A percentile compares a stretch with the other conserved stretches of the same genome.
phyloP scores from a whole-genome alignment of 2,329 filamentous ascomycete species.

The Alternaria atra region DNA sequence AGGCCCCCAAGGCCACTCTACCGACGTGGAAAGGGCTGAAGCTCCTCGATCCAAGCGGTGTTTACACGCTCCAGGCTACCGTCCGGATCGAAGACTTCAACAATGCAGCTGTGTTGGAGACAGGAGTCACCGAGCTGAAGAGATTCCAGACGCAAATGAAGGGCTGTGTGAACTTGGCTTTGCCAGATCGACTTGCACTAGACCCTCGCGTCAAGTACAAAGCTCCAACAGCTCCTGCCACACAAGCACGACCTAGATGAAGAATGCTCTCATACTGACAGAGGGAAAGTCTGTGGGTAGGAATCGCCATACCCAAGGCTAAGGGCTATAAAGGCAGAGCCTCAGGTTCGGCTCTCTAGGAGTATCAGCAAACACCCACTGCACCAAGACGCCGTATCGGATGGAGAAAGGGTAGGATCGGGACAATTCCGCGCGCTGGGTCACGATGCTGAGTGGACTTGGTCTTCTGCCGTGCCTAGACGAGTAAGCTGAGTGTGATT shows the following conservation, averaged over 20 bases:
- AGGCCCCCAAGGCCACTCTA: constrained; percentile 47
- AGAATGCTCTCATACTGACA: neutral
- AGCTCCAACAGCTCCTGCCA: constrained; percentile 26
- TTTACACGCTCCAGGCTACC: constrained; percentile 66
- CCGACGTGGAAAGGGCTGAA: constrained; percentile 58
- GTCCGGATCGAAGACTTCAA: constrained; percentile 65
- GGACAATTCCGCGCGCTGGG: neutral
- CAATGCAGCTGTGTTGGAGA: constrained; percentile 63
- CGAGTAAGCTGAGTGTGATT: neutral
- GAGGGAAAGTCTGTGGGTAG: neutral
- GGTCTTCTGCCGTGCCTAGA: neutral
- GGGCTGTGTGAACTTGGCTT: constrained; percentile 64
- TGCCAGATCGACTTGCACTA: constrained; percentile 66
- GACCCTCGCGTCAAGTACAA: constrained; percentile 67
- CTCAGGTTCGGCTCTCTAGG: neutral
- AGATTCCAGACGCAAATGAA: constrained; percentile 64
- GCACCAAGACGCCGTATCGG: neutral
- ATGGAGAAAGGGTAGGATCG: neutral
- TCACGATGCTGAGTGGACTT: neutral
- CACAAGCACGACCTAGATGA: constrained; percentile 32
- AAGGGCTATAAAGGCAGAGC: neutral
- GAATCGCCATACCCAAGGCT: neutral
- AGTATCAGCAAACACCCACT: neutral
- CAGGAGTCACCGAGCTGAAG: constrained; percentile 64
- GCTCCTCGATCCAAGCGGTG: constrained; percentile 64